Base-by-base conservation (phyloP, 371 early-diverging fungal genomes). In the Mucor racemosus region DNA sequence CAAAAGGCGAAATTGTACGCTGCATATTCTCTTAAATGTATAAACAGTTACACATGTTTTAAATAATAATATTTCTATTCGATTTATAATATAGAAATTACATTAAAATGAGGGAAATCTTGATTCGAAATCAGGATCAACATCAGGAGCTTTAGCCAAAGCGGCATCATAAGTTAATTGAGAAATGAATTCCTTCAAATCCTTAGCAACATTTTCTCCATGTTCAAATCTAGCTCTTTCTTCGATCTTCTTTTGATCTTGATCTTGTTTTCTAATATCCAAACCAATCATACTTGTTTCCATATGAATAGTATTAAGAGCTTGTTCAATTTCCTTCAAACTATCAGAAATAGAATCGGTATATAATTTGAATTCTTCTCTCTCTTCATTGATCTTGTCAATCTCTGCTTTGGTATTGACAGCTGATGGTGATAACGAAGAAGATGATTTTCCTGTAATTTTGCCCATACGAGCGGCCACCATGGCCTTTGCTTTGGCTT, bases 391-490 rank as follows among this genome's bases (percentile, higher is more conserved):
- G 42, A 83, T 81, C 17, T 75, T 76, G 9, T 78, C 73, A 6
- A 79, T 74, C 44, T 87, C 85, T 31, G 80, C 86, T 31, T 73
- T 69, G 15, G 72, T 44, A 35, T 73, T 68, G 19, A 62, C 64
- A 1, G 44, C n/a, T 3, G 26, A 60, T 36, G 66, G 10, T 4
- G 62, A 31, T 42, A 13, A n/a, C n/a, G 81, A n/a, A n/a, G n/a
- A n/a, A n/a, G n/a, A n/a, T n/a, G n/a, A 62, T 15, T 82, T 80
- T 19, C 82, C 79, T 1, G 77, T 73, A 11, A 84, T 66, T 57
- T 88, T 89, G 14, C 86, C 87, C 73, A 87, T 84, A 10, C 84
- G 76, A n/a, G 85, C 86, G 10, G 89, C 89, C 60, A 89, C 75
- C 75, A 84, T 65, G 0, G 85, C 82, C 50, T 86, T 85, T 17